Percentiles rank a stretch among this genome's conserved stretches.
phyloP scores from a whole-genome alignment of 176 grass and related monocot genomes.

The Tillandsia fasciculata region DNA sequence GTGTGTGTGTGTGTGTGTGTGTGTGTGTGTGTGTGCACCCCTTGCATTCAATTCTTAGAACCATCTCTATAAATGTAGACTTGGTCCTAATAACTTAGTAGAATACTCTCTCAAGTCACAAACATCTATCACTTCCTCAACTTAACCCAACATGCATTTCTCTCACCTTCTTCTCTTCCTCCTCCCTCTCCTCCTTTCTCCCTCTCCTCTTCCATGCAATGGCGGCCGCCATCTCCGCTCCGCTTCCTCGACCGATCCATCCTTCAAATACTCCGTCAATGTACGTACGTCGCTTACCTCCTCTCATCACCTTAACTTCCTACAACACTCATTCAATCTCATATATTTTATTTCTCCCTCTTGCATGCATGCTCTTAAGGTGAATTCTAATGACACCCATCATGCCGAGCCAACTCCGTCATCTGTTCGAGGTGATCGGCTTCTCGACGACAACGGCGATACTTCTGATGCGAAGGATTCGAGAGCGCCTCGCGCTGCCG shows the following conservation, averaged over 20 bases:
- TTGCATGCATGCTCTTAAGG: no score
- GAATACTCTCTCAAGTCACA: no score
- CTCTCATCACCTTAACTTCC: background rate
- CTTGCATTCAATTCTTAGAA: no score
- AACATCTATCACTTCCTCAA: background rate
- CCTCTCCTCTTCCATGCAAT: background rate
- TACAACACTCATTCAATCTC: no score
- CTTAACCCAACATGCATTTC: background rate
- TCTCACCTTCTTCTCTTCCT: slow-evolving; percentile 2
- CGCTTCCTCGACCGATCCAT: background rate
- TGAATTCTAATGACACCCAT: no score
- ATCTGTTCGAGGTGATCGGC: no score
- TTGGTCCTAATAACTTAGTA: no score
- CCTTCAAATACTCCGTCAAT: background rate
- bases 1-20: no score
- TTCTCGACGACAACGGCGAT: background rate
- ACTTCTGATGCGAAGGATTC: background rate
- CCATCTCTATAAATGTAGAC: no score
- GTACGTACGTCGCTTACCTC: background rate
- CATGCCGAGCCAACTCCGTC: no score
- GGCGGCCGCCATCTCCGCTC: background rate
- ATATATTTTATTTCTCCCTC: no score
- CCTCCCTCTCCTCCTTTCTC: background rate
- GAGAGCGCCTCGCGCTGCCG: background rate
- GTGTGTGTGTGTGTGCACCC: no score